Percentiles rank a stretch among this genome's conserved stretches.
These are phyloP conservation scores for Pelargonium fulgidum DNA, from an alignment of 441 rosid genomes.

Conservation along the genomic window DNA sequence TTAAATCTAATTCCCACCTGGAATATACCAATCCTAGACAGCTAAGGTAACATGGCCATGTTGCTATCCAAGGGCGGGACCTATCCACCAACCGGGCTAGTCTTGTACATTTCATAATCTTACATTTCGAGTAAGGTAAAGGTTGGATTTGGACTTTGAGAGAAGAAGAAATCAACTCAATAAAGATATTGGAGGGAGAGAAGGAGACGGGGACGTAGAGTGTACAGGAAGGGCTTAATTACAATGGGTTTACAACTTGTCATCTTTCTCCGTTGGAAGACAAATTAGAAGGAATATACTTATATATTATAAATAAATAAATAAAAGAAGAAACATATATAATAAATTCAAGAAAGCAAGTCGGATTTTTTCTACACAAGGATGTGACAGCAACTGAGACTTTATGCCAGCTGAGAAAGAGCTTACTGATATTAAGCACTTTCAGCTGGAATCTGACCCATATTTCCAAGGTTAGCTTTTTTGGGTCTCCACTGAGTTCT, in stretches of 20 bases:
- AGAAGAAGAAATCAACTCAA: no score
- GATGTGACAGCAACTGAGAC: not conserved
- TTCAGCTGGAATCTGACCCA: constrained; percentile 37
- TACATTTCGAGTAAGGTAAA: not conserved
- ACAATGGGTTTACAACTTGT: not conserved
- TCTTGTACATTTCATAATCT: not conserved
- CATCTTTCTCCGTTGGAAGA: not conserved
- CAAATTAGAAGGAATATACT: not conserved
- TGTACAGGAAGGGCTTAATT: not conserved
- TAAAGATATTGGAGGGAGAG: not conserved
- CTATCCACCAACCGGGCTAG: not conserved
- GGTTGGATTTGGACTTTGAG: not conserved
- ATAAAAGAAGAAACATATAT: not conserved
- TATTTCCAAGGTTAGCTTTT: constrained; percentile 28
- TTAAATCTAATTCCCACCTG: not conserved
- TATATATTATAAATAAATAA: not conserved
- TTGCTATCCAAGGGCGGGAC: not conserved
- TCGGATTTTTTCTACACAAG: not conserved
- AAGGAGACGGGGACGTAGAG: not conserved
- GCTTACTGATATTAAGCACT: constrained; percentile 23
- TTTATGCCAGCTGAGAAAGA: not conserved
- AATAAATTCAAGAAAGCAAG: not conserved
- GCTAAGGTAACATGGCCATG: constrained; percentile 1
- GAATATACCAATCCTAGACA: not conserved
- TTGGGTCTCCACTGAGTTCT: constrained; percentile 90